Evolutionary conservation across 495 filamentous ascomycete species (phyloP), one percentile per base, ranked within the genome.

Genomic region (Achaetomiella virescens): DNA sequence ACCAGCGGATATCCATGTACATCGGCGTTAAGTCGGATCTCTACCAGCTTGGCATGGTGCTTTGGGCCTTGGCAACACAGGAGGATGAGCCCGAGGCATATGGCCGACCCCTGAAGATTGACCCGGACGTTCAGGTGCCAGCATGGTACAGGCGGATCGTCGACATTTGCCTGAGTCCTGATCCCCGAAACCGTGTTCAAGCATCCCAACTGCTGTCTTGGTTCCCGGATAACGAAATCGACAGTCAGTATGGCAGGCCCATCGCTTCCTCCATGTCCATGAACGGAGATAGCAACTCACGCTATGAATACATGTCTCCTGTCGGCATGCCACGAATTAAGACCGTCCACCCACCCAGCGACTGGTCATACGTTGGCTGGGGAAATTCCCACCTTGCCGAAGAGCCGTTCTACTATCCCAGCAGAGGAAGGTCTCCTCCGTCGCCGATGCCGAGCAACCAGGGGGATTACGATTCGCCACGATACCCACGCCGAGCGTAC

Each of bases 11-110:
- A 27, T 88, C 89, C 25, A 97, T 98, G 89, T 96, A 96, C 66
- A 97, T 98, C 67, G 93, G 93, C 6, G 90, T 97, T 70, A 98
- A 97, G 70, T 95, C 91, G 0, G 93, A 98, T 69, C 76, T 97
- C 2, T 98, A 85, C 64, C 93, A 98, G 64, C 77, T 97, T 3
- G 93, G 93, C 24, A 98, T 98, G 95, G 92, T 95, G 1, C 77
- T 98, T 3, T 98, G 92, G 90, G 91, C 89, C 8, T 73, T 98
- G 35, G 91, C 90, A 3, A 88, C 84, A 59, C 81, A 89, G 57
- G 80, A 90, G 37, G 93, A 97, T 61, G 93, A 98, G 61, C 93
- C 93, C 5, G 93, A 98, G 66, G 77, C 81, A 17, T 81, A 86
- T 48, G 79, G 75, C 40, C 81, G 89, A n/a, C 93, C 93, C 1